These are phyloP conservation scores for Aspergillus aculeatinus DNA, from an alignment of 2,329 filamentous ascomycete genomes.

Conservation along the genomic window DNA sequence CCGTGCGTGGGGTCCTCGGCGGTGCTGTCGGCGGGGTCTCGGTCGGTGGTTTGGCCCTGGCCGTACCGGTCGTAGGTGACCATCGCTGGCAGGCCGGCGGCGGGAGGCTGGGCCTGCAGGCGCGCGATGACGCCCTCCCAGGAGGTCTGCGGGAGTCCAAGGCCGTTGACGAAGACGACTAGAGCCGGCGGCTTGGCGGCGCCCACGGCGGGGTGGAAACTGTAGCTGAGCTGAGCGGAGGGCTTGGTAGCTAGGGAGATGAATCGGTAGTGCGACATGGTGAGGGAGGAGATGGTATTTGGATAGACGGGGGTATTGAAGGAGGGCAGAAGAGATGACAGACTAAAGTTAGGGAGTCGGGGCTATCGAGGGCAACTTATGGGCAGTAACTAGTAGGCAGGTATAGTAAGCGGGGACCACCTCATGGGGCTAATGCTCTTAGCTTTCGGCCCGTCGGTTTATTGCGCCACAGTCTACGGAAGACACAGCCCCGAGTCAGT, in stretches of 20 bases:
- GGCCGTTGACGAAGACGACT: slow-evolving; percentile 47
- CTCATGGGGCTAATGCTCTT: too few relatives aligned
- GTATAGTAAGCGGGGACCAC: too few relatives aligned
- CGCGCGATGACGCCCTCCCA: slow-evolving; percentile 38
- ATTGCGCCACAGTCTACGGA: too few relatives aligned
- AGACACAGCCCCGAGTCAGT: too few relatives aligned
- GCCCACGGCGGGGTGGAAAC: slow-evolving; percentile 11
- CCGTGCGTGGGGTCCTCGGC: slow-evolving; percentile 26
- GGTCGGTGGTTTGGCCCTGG: slow-evolving; percentile 52
- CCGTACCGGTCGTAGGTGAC: slow-evolving; percentile 60
- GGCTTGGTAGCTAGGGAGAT: slow-evolving; percentile 13
- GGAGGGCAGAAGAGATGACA: background rate
- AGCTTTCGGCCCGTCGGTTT: too few relatives aligned
- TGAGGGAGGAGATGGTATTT: background rate
- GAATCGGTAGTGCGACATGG: background rate
- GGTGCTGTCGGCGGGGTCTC: slow-evolving; percentile 41
- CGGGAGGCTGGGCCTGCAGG: slow-evolving; percentile 15
- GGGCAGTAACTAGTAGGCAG: too few relatives aligned
- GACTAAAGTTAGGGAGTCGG: too few relatives aligned
- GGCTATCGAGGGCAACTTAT: too few relatives aligned
- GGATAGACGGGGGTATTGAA: background rate
- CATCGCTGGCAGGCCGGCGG: slow-evolving; percentile 41
- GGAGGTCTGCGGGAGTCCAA: slow-evolving; percentile 41
- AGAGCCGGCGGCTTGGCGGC: slow-evolving; percentile 20
- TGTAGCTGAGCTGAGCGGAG: slow-evolving; percentile 16